Conservation (phyloP, 2,329 filamentous ascomycete species). For the Pseudogymnoascus sp. region DNA sequence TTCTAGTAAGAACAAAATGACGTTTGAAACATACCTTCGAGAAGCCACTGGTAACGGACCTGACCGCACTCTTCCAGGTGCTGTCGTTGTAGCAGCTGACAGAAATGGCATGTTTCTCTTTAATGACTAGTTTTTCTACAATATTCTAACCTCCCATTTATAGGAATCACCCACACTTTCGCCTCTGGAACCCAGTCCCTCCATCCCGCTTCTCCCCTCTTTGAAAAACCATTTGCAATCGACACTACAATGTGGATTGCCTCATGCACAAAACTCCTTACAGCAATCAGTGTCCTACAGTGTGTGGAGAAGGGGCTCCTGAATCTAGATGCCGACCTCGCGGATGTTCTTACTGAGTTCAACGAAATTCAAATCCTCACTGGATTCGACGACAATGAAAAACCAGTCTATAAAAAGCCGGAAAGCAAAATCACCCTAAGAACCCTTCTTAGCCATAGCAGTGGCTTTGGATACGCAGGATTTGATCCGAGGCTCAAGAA, state of each 20-base stretch:
- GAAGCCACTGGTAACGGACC: not conserved
- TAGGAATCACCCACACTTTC: not conserved
- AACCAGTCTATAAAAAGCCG: not conserved
- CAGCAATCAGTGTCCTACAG: conserved; percentile 5
- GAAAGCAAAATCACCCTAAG: conserved; percentile 11
- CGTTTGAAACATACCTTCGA: not conserved
- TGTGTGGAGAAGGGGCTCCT: conserved; percentile 12
- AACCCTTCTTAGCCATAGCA: conserved; percentile 19
- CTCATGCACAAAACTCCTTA: conserved; percentile 43
- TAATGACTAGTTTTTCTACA: not conserved
- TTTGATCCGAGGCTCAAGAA: not conserved
- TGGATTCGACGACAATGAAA: conserved; percentile 13
- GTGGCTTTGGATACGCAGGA: conserved; percentile 15
- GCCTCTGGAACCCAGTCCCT: not conserved
- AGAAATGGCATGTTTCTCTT: not conserved
- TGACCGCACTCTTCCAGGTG: not conserved
- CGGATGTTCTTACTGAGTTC: conserved; percentile 3
- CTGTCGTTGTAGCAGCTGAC: not conserved
- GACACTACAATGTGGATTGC: conserved; percentile 54
- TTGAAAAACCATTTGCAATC: conserved; percentile 44
- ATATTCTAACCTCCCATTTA: not conserved
- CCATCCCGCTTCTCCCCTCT: not conserved
- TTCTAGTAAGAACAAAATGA: no score
- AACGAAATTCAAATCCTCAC: conserved; percentile 27
- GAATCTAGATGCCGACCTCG: conserved; percentile 9